Percentiles rank a stretch among this genome's conserved stretches.
Conservation (phyloP, 805 yeast genomes). For the Blastobotrys terrestris region DNA sequence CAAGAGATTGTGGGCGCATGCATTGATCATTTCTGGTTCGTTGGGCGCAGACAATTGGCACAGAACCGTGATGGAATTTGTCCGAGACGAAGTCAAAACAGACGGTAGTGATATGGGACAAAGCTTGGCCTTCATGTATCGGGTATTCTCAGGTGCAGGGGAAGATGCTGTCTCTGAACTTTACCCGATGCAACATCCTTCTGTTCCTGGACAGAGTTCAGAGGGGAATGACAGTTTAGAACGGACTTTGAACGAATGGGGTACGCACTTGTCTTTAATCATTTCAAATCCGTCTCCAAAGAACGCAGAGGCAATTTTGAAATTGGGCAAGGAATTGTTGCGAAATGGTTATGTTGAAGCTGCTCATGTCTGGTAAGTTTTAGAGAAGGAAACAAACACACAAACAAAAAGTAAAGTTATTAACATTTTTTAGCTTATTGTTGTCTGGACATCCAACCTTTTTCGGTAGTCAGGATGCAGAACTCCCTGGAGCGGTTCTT, state of each 20-base stretch:
- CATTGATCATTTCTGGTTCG: slow-evolving; percentile 63
- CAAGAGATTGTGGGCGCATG: slow-evolving; percentile 69
- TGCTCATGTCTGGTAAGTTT: slow-evolving; percentile 34
- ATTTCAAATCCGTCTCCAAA: slow-evolving; percentile 26
- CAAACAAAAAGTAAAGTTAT: too few species aligned
- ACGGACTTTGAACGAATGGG: slow-evolving; percentile 26
- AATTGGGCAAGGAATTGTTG: slow-evolving; percentile 34
- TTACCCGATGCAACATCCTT: not conserved
- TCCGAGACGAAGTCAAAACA: slow-evolving; percentile 40
- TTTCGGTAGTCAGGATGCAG: slow-evolving; percentile 25
- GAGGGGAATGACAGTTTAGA: not conserved
- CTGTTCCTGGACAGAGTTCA: not conserved
- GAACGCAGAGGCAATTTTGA: slow-evolving; percentile 26
- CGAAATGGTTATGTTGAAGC: slow-evolving; percentile 35
- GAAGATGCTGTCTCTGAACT: slow-evolving; percentile 33
- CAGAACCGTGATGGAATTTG: slow-evolving; percentile 51
- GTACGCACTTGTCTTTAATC: slow-evolving; percentile 25
- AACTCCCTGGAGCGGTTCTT: slow-evolving; percentile 18
- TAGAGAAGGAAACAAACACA: not conserved
- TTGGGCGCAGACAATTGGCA: slow-evolving; percentile 58
- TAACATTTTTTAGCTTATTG: slow-evolving; percentile 15
- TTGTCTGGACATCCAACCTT: slow-evolving; percentile 26
- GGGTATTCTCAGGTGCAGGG: slow-evolving; percentile 58
- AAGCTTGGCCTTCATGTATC: slow-evolving; percentile 50
- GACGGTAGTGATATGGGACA: slow-evolving; percentile 33